Evolutionary conservation across 129 eudicot species (phyloP).

Genomic region (Solidago caesia): DNA sequence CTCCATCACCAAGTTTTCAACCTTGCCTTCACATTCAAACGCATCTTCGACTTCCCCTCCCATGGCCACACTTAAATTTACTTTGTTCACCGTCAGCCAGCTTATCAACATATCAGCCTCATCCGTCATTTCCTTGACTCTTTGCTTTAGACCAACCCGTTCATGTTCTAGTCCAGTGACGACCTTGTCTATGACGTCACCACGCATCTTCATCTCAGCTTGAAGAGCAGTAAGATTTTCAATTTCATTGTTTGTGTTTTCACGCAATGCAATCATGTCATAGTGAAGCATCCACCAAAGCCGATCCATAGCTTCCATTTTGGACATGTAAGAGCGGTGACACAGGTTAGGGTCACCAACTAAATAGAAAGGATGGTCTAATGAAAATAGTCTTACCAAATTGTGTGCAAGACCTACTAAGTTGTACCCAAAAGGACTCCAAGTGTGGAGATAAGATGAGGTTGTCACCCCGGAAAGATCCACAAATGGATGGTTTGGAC

Average conservation of each 20-base stretch:
- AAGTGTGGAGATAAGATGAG: slow-evolving; percentile 45
- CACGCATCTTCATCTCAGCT: slow-evolving; percentile 38
- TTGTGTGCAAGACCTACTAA: slow-evolving; percentile 45
- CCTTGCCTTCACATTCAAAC: slow-evolving; percentile 44
- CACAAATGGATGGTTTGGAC: slow-evolving; percentile 50
- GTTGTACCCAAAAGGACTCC: slow-evolving; percentile 40
- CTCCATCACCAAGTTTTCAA: slow-evolving; percentile 39
- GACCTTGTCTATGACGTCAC: slow-evolving; percentile 25
- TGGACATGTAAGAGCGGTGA: slow-evolving; percentile 47
- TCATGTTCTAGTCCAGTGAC: slow-evolving; percentile 40
- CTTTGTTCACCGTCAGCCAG: slow-evolving; percentile 46
- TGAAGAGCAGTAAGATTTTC: slow-evolving; percentile 35
- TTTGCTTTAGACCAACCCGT: slow-evolving; percentile 29
- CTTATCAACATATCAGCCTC: slow-evolving; percentile 47
- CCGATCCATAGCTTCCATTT: slow-evolving; percentile 54
- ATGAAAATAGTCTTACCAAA: slow-evolving; percentile 48
- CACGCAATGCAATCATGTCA: slow-evolving; percentile 37
- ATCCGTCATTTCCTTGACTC: slow-evolving; percentile 30
- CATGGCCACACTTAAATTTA: slow-evolving; percentile 3
- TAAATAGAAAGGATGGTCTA: slow-evolving; percentile 42
- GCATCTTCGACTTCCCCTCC: slow-evolving; percentile 42
- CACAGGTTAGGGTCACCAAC: slow-evolving; percentile 8
- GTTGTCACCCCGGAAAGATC: slow-evolving; percentile 46
- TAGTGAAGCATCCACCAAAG: slow-evolving; percentile 47
- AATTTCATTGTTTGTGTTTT: slow-evolving; percentile 33